Base-by-base conservation (phyloP, 2,329 filamentous ascomycete genomes). In the Lachnum nothofagi region DNA sequence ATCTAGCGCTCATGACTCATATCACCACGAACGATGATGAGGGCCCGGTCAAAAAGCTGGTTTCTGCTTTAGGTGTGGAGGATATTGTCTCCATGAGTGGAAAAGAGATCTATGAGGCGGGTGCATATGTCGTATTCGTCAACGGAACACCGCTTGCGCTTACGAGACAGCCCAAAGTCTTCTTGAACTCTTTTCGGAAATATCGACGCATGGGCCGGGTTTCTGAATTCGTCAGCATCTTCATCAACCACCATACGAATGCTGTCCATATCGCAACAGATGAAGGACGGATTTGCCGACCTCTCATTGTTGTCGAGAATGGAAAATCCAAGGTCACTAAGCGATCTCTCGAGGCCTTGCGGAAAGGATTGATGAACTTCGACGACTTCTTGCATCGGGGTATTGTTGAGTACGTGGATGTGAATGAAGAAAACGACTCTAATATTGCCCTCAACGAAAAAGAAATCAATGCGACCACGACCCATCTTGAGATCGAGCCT, bases 11-110 rank as follows among this genome's bases (percentile, higher is more conserved):
- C 49, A 98, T 98, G 93, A 98, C 94, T 44, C 94, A 98, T 64
- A 97, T 98, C 60, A 98, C 93, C 0, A 98, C 93, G 1, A 89
- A 95, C 56, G 89, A 95, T 48, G 90, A 96, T 48, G 93, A 97
- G 65, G 88, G 83, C 16, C 91, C 93, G 1, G 88, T 98, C 14
- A 85, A 84, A 61, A 85, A 88, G 61, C 82, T 94, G 66, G 83
- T 96, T 1, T 93, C 91, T 64, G 83, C 88, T 48, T 76, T 97
- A 22, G 91, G 95, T 38, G 85, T 88, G 2, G 88, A 88, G 68
- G 82, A 91, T 48, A 86, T 95, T 27, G 83, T 86, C 55, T 82
- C 84, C 3, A 80, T 94, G 42, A 83, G 85, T 42, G 93, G 93
- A 27, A 83, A 84, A 45, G 90, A 97, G 65, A 86, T 98, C 58